Conservation (phyloP, 2,329 filamentous ascomycete species). For the Alternaria atra region DNA sequence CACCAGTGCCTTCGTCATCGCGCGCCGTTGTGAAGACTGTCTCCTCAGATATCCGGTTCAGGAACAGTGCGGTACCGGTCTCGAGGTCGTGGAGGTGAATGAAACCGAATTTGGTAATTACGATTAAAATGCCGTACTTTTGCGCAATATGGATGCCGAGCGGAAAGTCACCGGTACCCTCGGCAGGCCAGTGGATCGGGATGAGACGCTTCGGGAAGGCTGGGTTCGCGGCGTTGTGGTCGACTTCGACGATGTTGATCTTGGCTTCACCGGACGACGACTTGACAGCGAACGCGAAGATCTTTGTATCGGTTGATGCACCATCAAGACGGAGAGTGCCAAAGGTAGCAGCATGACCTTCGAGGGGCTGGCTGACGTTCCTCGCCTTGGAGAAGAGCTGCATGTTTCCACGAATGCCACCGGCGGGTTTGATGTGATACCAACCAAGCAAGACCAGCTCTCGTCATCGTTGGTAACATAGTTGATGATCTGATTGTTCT, state of each 20-base stretch:
- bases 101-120: slow-evolving; percentile 98
- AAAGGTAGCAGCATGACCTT: slow-evolving; percentile 95
- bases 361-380: slow-evolving; percentile 96
- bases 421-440: slow-evolving; percentile 92
- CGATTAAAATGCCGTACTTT: slow-evolving; percentile 95
- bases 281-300: slow-evolving; percentile 96
- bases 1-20: slow-evolving; percentile 84
- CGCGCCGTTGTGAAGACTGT: slow-evolving; percentile 95
- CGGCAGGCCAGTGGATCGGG: slow-evolving; percentile 95
- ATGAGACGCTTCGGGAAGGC: slow-evolving; percentile 94
- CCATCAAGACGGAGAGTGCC: slow-evolving; percentile 89
- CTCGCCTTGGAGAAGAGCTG: slow-evolving; percentile 96
- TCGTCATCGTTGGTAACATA: slow-evolving; percentile 95
- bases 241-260: slow-evolving; percentile 96
- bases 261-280: slow-evolving; percentile 84
- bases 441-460: slow-evolving; percentile 98
- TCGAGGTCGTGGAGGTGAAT: slow-evolving; percentile 99
- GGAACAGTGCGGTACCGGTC: slow-evolving; percentile 94
- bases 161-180: slow-evolving; percentile 96
- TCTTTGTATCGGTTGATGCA: slow-evolving; percentile 87
- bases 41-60: slow-evolving; percentile 99
- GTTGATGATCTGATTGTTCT: slow-evolving; percentile 99
- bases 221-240: slow-evolving; percentile 89
- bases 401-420: slow-evolving; percentile 93
- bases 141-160: slow-evolving; percentile 97